phyloP scores from a whole-genome alignment of 441 rosid genomes.

The Biscutella laevigata region DNA sequence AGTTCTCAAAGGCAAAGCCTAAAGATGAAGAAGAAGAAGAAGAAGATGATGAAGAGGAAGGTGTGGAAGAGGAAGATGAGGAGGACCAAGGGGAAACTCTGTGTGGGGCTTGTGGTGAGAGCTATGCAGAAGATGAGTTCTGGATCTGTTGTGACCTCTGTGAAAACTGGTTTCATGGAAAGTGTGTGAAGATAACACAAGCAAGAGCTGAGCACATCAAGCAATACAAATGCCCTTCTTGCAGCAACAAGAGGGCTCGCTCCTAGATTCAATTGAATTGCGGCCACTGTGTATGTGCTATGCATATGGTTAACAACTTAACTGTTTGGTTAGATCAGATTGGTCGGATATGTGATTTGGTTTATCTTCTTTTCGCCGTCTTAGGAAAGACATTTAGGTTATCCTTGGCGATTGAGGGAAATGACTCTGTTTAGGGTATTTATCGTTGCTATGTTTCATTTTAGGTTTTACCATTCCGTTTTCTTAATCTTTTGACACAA shows the following conservation, averaged over 20 bases:
- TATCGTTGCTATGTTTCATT: slow-evolving; percentile 14
- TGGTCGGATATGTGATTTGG: slow-evolving; percentile 31
- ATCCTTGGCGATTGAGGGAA: slow-evolving; percentile 16
- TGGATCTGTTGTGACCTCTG: slow-evolving; percentile 69
- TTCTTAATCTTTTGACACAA: background rate
- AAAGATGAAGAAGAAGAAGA: slow-evolving; percentile 33
- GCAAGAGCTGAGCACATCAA: slow-evolving; percentile 61
- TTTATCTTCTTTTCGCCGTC: slow-evolving; percentile 22
- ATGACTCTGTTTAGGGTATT: slow-evolving; percentile 19
- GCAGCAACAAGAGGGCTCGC: slow-evolving; percentile 60
- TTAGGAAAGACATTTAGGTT: slow-evolving; percentile 30
- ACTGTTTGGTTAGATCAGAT: slow-evolving; percentile 39
- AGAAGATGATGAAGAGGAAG: slow-evolving; percentile 44
- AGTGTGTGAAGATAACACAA: slow-evolving; percentile 65
- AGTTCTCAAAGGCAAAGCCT: slow-evolving; percentile 26
- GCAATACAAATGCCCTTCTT: slow-evolving; percentile 64
- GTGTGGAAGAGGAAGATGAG: slow-evolving; percentile 39
- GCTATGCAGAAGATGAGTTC: slow-evolving; percentile 56
- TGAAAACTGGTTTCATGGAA: slow-evolving; percentile 63
- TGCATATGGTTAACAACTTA: slow-evolving; percentile 34
- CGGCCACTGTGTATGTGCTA: slow-evolving; percentile 21
- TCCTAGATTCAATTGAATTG: slow-evolving; percentile 27
- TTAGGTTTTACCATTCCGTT: slow-evolving; percentile 7
- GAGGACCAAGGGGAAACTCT: slow-evolving; percentile 64
- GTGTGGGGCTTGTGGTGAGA: slow-evolving; percentile 71